Conservation (phyloP, 2,329 filamentous ascomycete species). For the Neofusicoccum parvum region DNA sequence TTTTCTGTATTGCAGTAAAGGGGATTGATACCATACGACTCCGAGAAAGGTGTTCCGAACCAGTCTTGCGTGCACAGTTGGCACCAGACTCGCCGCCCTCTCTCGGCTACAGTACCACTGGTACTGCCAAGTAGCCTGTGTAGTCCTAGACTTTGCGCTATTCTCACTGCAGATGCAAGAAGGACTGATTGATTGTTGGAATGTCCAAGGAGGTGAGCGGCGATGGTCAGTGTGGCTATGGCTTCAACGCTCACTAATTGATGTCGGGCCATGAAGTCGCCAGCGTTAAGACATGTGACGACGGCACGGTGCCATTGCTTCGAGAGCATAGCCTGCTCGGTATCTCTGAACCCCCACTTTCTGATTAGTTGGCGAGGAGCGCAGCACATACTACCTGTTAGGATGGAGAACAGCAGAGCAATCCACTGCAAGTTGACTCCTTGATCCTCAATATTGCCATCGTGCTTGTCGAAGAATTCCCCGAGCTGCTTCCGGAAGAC, state of each 20-base stretch:
- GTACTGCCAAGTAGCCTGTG: constrained; percentile 41
- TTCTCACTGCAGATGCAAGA: constrained; percentile 48
- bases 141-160: constrained; percentile 52
- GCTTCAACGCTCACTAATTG: constrained; percentile 46
- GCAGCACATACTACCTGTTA: constrained; percentile 48
- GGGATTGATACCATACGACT: constrained; percentile 41
- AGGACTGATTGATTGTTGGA: constrained; percentile 52
- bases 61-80: constrained; percentile 47
- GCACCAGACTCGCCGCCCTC: constrained; percentile 44
- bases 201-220: constrained; percentile 52
- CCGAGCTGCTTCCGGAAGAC: constrained; percentile 43
- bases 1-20: constrained; percentile 38
- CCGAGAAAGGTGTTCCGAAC: constrained; percentile 46
- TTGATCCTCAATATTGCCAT: constrained; percentile 36
- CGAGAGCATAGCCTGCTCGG: constrained; percentile 46
- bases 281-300: constrained; percentile 49
- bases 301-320: constrained; percentile 51
- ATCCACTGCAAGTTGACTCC: constrained; percentile 50
- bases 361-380: constrained; percentile 38
- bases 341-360: constrained; percentile 48
- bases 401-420: constrained; percentile 48
- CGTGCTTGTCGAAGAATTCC: constrained; percentile 39
- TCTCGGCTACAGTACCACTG: constrained; percentile 32
- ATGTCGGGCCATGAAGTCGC: constrained; percentile 47
- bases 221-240: constrained; percentile 52